Evolutionary conservation across 176 grass and related monocot species (phyloP).

Genomic region (Eleusine coracana): DNA sequence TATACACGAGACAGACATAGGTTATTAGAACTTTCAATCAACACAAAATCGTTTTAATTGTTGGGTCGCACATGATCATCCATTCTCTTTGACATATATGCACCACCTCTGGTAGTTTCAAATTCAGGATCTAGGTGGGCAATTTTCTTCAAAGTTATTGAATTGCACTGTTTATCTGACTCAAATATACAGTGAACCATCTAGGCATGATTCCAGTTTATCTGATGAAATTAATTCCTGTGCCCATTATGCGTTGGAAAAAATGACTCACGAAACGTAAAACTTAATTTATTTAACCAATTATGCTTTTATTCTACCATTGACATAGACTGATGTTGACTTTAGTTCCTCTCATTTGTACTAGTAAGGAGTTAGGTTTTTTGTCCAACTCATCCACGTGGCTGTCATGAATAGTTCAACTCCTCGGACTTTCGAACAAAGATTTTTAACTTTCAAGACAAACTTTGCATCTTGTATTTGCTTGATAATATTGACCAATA

Average conservation of each 20-base stretch:
- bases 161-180: neutral
- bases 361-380: neutral
- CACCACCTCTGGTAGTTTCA: neutral
- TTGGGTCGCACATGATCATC: neutral
- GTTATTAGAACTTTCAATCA: neutral
- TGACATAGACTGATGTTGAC: constrained; percentile 38
- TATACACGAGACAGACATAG: neutral
- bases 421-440: neutral
- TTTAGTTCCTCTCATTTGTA: neutral
- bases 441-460: neutral
- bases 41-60: neutral
- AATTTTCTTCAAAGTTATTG: neutral
- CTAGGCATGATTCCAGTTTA: neutral
- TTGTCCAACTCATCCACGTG: neutral
- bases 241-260: neutral
- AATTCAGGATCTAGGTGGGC: neutral
- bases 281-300: neutral
- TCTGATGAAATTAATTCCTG: neutral
- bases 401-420: neutral
- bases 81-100: neutral
- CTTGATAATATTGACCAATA: neutral
- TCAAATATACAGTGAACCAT: neutral
- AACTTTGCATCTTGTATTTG: neutral
- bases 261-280: neutral
- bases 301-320: neutral